Evolutionary conservation across 306 rosid genomes (phyloP).

Genomic region (Urtica urens): DNA sequence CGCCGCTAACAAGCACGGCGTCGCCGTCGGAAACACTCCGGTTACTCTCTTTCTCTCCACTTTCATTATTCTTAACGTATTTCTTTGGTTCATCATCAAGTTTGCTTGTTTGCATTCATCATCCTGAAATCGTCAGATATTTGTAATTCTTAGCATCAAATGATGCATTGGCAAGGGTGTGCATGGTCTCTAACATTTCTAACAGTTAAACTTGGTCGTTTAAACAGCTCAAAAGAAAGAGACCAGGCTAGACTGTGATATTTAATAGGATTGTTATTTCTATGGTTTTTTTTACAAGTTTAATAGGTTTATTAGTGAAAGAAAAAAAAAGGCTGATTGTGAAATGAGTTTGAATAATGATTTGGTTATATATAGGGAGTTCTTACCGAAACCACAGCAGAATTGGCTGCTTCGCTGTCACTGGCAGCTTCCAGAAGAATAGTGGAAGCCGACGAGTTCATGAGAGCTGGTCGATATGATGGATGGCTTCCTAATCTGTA

Average conservation of each 20-base stretch:
- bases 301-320: background rate
- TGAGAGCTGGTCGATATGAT: conserved; percentile 94
- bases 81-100: too few species aligned
- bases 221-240: too few species aligned
- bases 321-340: conserved; percentile 6
- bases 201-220: too few species aligned
- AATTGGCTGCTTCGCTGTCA: conserved; percentile 88
- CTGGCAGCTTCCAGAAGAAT: conserved; percentile 92
- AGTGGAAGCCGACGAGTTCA: conserved; percentile 96
- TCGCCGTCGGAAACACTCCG: conserved; percentile 96
- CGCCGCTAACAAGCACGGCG: conserved; percentile 82
- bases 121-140: too few species aligned
- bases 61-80: too few species aligned
- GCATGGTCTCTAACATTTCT: too few species aligned
- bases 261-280: too few species aligned
- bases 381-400: conserved; percentile 96
- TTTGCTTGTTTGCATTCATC: too few species aligned
- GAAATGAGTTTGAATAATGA: conserved; percentile 6
- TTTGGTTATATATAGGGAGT: conserved; percentile 61
- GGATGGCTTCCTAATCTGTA: conserved; percentile 99
- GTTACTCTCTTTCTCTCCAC: conserved; percentile 4
- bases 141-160: too few species aligned
- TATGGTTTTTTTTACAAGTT: too few species aligned
- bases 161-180: too few species aligned
- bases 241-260: too few species aligned